Evolutionary conservation across 2,329 filamentous ascomycete genomes (phyloP).

Genomic region (Hyphodiscus sp.): DNA sequence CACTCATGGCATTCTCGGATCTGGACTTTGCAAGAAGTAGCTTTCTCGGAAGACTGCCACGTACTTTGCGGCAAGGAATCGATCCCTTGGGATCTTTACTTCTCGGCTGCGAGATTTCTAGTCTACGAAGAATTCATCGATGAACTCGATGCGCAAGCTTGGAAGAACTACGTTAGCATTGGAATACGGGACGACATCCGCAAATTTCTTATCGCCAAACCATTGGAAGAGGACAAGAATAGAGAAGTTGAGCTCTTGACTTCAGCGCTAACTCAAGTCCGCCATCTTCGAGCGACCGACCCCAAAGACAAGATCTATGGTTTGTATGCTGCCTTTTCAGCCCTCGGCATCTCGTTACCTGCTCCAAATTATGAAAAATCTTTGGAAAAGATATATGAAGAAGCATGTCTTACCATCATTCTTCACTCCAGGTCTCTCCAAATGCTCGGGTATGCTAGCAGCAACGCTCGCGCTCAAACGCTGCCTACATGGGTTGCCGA

Average conservation of each 20-base stretch:
- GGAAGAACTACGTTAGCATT: not conserved
- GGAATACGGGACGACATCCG: too few relatives aligned
- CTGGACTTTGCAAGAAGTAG: constrained; percentile 1
- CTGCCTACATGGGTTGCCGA: too few relatives aligned
- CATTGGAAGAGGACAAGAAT: too few relatives aligned
- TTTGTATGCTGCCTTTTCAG: not conserved
- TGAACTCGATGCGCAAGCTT: not conserved
- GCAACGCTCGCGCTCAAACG: too few relatives aligned
- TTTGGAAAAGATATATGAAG: too few relatives aligned
- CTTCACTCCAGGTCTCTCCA: too few relatives aligned
- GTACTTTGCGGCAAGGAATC: not conserved
- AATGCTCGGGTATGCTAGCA: too few relatives aligned
- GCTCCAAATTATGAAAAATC: too few relatives aligned
- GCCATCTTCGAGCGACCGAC: not conserved
- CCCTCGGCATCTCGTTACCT: not conserved
- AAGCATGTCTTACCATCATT: too few relatives aligned
- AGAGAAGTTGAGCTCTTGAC: not conserved
- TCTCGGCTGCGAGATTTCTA: not conserved
- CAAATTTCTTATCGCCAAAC: too few relatives aligned
- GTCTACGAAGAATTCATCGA: not conserved
- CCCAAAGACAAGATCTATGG: constrained; percentile 1
- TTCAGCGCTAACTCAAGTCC: not conserved
- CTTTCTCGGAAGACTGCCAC: not conserved
- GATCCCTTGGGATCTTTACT: not conserved
- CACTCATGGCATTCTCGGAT: constrained; percentile 1